A percentile compares a stretch with the other conserved stretches of the same genome.
Conservation (phyloP, 73 alveolate genomes). For the Tetrahymena elliotti region DNA sequence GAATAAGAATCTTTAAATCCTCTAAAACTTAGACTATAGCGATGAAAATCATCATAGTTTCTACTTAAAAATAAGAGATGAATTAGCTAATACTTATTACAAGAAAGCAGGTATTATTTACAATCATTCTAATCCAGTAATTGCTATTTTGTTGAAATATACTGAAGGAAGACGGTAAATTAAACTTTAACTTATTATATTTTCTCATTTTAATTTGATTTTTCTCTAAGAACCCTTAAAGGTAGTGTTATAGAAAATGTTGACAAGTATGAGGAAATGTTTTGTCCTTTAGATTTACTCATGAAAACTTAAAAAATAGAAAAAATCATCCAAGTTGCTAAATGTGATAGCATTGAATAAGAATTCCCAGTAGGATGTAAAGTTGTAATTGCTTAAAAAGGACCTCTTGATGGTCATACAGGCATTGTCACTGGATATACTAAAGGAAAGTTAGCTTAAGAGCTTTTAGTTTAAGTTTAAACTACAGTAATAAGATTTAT, state of each 20-base stretch:
- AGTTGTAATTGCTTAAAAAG: background rate
- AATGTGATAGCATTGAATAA: background rate
- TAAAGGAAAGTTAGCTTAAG: background rate
- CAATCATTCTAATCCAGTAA: background rate
- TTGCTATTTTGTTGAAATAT: background rate
- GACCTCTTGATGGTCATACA: background rate
- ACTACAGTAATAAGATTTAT: background rate
- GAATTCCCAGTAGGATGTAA: background rate
- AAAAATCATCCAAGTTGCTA: background rate
- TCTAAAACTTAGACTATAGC: background rate
- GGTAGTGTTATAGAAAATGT: background rate
- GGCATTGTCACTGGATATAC: background rate
- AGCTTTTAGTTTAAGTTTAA: background rate
- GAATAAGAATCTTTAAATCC: background rate
- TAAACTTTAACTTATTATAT: background rate
- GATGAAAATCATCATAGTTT: background rate
- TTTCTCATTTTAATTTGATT: background rate
- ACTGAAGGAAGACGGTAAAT: background rate
- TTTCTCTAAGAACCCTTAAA: background rate
- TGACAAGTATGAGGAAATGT: background rate
- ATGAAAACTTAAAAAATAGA: background rate
- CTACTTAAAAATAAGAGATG: background rate
- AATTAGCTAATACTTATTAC: background rate
- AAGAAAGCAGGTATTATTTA: background rate
- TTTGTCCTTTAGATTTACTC: background rate